Percentiles rank a stretch among this genome's conserved stretches.
Conservation (phyloP, 495 filamentous ascomycete species). For the Bacidia rubella region DNA sequence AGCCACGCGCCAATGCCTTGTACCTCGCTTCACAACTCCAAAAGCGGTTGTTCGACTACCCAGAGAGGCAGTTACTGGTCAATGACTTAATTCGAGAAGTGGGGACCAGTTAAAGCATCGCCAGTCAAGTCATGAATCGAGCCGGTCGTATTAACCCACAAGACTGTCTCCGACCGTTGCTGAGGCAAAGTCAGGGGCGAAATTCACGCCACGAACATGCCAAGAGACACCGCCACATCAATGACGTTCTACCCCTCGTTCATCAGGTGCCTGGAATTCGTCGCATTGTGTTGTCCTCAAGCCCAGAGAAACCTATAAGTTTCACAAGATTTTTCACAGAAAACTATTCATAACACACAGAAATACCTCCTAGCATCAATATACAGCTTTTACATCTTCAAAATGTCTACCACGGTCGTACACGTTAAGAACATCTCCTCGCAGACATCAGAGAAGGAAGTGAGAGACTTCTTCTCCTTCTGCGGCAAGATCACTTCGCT, state of each 20-base stretch:
- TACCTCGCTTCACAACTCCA: neutral
- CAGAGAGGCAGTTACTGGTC: neutral
- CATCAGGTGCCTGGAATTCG: neutral
- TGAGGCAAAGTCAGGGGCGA: no score
- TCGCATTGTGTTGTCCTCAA: neutral
- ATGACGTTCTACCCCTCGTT: neutral
- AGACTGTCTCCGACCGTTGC: no score
- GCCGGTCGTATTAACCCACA: no score
- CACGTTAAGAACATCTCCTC: constrained; percentile 71
- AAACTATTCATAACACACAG: neutral
- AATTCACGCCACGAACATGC: no score
- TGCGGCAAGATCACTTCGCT: constrained; percentile 87
- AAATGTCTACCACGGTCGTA: constrained; percentile 38
- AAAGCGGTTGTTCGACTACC: neutral
- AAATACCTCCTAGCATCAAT: neutral
- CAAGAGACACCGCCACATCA: neutral
- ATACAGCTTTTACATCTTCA: constrained; percentile 1
- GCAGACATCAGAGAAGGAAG: constrained; percentile 72
- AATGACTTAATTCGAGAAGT: neutral
- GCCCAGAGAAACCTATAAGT: neutral
- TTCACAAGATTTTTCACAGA: neutral
- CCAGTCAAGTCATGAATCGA: no score
- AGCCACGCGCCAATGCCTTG: neutral
- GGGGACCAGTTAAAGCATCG: neutral
- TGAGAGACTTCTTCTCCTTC: constrained; percentile 97